These are phyloP conservation scores for Houttuynia cordata DNA, from an alignment of 164 flowering plant genomes.

Conservation along the genomic window DNA sequence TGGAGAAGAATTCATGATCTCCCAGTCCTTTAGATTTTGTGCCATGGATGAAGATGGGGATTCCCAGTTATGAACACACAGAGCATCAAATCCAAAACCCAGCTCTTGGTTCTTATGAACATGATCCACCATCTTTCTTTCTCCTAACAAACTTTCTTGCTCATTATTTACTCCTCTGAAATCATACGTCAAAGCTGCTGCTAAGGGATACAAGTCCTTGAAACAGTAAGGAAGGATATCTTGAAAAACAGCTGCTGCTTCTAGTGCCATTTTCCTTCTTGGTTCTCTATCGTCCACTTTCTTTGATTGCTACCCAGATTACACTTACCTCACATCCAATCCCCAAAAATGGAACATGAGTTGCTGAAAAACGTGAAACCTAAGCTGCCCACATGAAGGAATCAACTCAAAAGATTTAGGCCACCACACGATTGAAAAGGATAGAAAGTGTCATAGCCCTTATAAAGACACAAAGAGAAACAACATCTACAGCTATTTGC, in stretches of 20 bases:
- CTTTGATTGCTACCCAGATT: background rate
- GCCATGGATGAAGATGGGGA: constrained; percentile 13
- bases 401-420: background rate
- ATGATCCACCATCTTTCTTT: constrained; percentile 1
- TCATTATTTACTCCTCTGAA: constrained; percentile 12
- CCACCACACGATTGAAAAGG: constrained; percentile 3
- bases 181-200: constrained; percentile 18
- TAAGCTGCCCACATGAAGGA: constrained; percentile 7
- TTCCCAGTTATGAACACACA: constrained; percentile 15
- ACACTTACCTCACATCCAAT: background rate
- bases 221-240: constrained; percentile 26
- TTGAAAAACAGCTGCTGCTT: constrained; percentile 49
- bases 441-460: constrained; percentile 1
- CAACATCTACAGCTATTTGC: constrained; percentile 21
- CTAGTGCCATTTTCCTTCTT: constrained; percentile 45
- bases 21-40: constrained; percentile 26
- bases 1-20: constrained; percentile 21
- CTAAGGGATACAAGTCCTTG: constrained; percentile 26
- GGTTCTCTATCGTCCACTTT: constrained; percentile 3
- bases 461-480: constrained; percentile 15
- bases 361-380: background rate
- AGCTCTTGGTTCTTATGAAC: background rate
- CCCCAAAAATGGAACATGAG: background rate
- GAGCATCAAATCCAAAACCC: constrained; percentile 12
- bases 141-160: background rate